Evolutionary conservation across 2,329 filamentous ascomycete genomes (phyloP), one percentile per base, ranked within the genome.

Genomic region (Knoxdaviesia capensis): DNA sequence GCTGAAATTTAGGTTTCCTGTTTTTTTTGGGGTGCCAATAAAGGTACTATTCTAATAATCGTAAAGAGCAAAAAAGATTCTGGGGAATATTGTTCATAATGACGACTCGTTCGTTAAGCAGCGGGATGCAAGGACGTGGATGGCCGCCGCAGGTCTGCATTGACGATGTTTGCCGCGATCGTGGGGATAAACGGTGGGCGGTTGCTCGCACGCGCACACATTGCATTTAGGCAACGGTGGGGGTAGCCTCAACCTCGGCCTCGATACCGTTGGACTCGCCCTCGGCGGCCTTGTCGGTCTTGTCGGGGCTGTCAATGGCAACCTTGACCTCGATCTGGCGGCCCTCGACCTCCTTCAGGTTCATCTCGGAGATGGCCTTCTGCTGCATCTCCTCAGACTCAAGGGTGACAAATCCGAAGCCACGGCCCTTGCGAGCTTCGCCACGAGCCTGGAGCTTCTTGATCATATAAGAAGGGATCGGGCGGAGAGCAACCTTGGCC

Each of bases 281-380:
- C 54, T 70, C 80, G 56, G 81, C 76, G 59, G 94, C 88, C 65
- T 94, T 88, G 50, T 80, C 74, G 46, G 74, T 78, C 80, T 96
- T 98, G 66, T 92, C 88, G 50, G 90, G 90, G 72, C 86, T 94
- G 70, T 98, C 90, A 58, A 98, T 96, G 58, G 90, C 90, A 59
- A 98, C 87, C 82, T 98, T 98, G 74, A 98, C 90, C 50, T 90
- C 90, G 53, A 98, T 98, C 70, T 96, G 88, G 56, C 90, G 88
- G 50, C 88, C 90, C 63, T 96, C 90, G 52, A 98, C 90, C 61
- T 94, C 84, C 77, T 94, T 96, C 66, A 86, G 90, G 66, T 98
- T 94, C 90, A 98, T 98, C 72, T 98, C 90, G 42, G 67, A 59
- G 51, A 94, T 92, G 50, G 90, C 90, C 80, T 94, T 94, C 68